Conservation (phyloP, 2,329 filamentous ascomycete genomes). For the Zopfia rhizophila region DNA sequence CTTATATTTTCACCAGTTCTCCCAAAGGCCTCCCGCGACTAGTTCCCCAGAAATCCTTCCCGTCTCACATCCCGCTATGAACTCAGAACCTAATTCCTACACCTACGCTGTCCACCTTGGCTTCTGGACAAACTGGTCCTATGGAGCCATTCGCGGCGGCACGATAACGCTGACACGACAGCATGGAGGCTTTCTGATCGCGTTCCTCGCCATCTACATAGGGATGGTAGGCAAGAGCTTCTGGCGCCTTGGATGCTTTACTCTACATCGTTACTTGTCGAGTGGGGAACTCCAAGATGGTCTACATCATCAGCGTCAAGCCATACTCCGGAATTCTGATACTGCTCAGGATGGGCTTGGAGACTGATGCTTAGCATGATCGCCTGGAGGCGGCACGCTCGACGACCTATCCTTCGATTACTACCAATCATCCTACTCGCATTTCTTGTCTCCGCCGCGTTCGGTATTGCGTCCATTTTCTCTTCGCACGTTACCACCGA, state of each 20-base stretch:
- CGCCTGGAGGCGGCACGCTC: slow-evolving; percentile 27
- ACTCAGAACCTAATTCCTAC: slow-evolving; percentile 3
- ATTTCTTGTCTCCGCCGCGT: slow-evolving; percentile 25
- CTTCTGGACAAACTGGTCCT: slow-evolving; percentile 46
- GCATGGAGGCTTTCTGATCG: slow-evolving; percentile 39
- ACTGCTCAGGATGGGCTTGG: slow-evolving; percentile 33
- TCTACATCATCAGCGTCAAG: slow-evolving; percentile 45
- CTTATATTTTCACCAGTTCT: no score
- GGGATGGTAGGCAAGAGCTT: slow-evolving; percentile 21
- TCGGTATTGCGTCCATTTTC: slow-evolving; percentile 25
- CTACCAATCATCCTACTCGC: slow-evolving; percentile 23
- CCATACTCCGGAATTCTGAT: slow-evolving; percentile 45
- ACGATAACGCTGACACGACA: slow-evolving; percentile 39
- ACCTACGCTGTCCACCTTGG: slow-evolving; percentile 34
- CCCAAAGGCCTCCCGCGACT: no score
- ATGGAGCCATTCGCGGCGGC: slow-evolving; percentile 33
- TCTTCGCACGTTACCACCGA: slow-evolving; percentile 15
- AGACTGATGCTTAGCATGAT: slow-evolving; percentile 20
- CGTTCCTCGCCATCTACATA: slow-evolving; percentile 29
- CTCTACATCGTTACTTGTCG: slow-evolving; percentile 23
- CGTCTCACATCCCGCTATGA: no score
- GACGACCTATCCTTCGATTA: slow-evolving; percentile 20
- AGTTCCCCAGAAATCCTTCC: no score
- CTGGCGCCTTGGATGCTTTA: slow-evolving; percentile 22
- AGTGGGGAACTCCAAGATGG: slow-evolving; percentile 29